A percentile compares a stretch with the other conserved stretches of the same genome.
These are phyloP conservation scores for Trichocladium antarcticum DNA, from an alignment of 495 filamentous ascomycete species.

Conservation along the genomic window DNA sequence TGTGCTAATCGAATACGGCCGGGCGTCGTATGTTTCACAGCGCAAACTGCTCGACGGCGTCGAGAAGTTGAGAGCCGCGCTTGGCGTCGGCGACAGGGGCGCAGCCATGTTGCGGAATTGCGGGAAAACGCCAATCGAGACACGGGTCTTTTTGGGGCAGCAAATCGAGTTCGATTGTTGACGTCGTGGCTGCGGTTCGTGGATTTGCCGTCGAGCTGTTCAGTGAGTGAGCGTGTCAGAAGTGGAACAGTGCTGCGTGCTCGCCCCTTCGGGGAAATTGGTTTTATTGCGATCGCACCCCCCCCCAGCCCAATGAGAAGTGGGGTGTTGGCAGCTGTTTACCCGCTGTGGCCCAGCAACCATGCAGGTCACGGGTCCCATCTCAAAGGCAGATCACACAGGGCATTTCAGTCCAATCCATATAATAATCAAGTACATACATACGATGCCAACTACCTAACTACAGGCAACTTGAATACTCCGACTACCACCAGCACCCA, in stretches of 20 bases:
- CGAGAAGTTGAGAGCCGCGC: conserved; percentile 29
- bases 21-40: conserved; percentile 21
- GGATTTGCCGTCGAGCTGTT: not conserved
- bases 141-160: not conserved
- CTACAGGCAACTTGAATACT: too few relatives aligned
- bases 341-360: conserved; percentile 21
- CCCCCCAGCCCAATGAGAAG: conserved; percentile 5
- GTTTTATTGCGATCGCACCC: conserved; percentile 7
- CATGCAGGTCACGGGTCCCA: not conserved
- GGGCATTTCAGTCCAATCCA: too few relatives aligned
- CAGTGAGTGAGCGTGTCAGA: not conserved
- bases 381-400: too few relatives aligned
- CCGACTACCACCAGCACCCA: too few relatives aligned
- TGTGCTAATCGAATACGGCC: conserved; percentile 8
- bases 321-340: conserved; percentile 11
- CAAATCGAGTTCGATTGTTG: too few relatives aligned
- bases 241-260: not conserved
- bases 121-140: not conserved
- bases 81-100: conserved; percentile 29
- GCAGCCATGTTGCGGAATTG: conserved; percentile 19
- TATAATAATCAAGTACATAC: too few relatives aligned
- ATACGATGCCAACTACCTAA: too few relatives aligned
- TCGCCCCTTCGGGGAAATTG: conserved; percentile 13
- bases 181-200: not conserved
- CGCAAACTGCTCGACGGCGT: conserved; percentile 21